Conservation (phyloP, 768 basidiomycete species). For the Lenzites betulinus region DNA sequence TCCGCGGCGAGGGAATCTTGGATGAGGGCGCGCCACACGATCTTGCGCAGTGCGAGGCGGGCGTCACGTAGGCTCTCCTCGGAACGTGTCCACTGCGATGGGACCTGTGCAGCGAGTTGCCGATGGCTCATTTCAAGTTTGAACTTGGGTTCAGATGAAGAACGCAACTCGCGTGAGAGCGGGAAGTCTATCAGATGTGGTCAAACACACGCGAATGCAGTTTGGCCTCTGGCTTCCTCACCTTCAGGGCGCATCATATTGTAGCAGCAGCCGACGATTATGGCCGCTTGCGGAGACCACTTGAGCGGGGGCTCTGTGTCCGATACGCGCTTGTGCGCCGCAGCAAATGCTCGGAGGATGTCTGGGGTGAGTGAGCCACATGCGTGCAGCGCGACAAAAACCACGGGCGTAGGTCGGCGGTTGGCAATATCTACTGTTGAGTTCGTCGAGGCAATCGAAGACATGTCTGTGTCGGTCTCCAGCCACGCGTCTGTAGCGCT, state of each 20-base stretch:
- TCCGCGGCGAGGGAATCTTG: slow-evolving; percentile 32
- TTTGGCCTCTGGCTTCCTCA: slow-evolving; percentile 26
- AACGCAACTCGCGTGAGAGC: slow-evolving; percentile 38
- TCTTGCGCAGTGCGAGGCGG: slow-evolving; percentile 61
- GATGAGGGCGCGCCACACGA: slow-evolving; percentile 71
- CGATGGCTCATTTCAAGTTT: slow-evolving; percentile 51
- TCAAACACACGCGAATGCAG: too few species aligned
- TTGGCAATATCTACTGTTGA: not conserved
- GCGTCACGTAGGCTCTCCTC: slow-evolving; percentile 37
- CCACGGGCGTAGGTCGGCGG: slow-evolving; percentile 42
- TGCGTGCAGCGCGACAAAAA: slow-evolving; percentile 72
- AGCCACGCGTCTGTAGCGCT: slow-evolving; percentile 57
- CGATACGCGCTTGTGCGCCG: not conserved
- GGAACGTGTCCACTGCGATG: slow-evolving; percentile 57
- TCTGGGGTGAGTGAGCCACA: slow-evolving; percentile 76
- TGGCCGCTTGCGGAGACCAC: slow-evolving; percentile 56
- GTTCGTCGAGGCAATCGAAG: slow-evolving; percentile 6
- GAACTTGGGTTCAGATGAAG: slow-evolving; percentile 17
- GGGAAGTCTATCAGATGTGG: slow-evolving; percentile 52
- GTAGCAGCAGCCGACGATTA: slow-evolving; percentile 80
- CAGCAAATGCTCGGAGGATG: slow-evolving; percentile 53
- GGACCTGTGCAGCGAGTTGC: slow-evolving; percentile 75
- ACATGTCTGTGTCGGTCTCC: not conserved
- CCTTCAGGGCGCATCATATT: slow-evolving; percentile 63
- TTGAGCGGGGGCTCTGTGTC: too few species aligned